Base-by-base conservation (phyloP, 768 basidiomycete genomes). In the Boletus vermiculosoides region DNA sequence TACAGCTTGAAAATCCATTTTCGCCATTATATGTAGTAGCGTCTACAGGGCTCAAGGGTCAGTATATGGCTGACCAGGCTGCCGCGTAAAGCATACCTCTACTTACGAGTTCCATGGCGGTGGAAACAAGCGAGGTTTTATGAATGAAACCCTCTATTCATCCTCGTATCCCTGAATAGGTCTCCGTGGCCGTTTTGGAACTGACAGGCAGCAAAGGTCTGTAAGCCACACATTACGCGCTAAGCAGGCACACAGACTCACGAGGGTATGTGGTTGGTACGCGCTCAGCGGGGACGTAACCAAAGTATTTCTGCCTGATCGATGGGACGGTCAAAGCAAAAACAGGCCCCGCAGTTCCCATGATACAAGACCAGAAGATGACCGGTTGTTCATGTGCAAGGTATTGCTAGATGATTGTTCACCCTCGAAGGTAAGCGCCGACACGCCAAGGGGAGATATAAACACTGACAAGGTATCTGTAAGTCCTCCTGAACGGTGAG, bases 371-470 rank as follows among this genome's bases (percentile, higher is more conserved):
- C 75, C 86, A 96, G 78, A 94, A 94, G 71, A 94, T 83, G 71
- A 92, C 90, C 30, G 93, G 93, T 66, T 83, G 84, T 74, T 96
- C 93, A 74, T 96, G 93, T 37, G 93, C 92, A 64, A 87, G 84
- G 46, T 88, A 84, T 92, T 93, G 91, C 93, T 95, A 50, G 11
- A 28, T 22, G 11, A 22, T n/a, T 15, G 22, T 55, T 36, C 39
- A 33, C 13, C 16, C 10, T 28, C 10, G 31, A 18, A 9, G 4
- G 28, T 55, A 20, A 57, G 45, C 23, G 4, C 8, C 15, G n/a
- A 10, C 1, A 44, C 16, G 18, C 20, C n/a, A 30, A 30, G n/a
- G 37, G n/a, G 13, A n/a, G 13, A 20, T 22, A 18, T 20, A 15
- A 40, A 30, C 2, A 50, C 50, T 39, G 23, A 73, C 71, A 45